These are phyloP conservation scores for Fusarium neocosmosporiellum DNA, from an alignment of 2,329 filamentous ascomycete genomes.

Conservation along the genomic window DNA sequence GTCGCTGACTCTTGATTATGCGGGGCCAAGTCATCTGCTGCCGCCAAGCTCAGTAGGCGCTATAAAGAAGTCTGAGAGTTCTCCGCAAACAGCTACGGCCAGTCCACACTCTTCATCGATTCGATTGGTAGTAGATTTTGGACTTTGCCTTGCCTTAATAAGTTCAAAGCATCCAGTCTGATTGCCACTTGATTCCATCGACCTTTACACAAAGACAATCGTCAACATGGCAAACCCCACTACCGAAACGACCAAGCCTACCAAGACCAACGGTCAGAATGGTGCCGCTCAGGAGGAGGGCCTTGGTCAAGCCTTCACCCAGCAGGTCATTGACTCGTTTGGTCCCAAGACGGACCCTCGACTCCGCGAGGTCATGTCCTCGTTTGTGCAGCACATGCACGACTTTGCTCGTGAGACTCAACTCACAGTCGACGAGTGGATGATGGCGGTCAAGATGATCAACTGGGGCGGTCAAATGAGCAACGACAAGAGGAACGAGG, in stretches of 20 bases:
- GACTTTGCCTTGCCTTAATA: not conserved
- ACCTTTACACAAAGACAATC: not conserved
- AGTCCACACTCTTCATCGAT: not conserved
- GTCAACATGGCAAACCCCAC: constrained; percentile 48
- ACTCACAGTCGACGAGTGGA: constrained; percentile 84
- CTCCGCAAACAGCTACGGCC: constrained; percentile 10
- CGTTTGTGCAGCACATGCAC: constrained; percentile 79
- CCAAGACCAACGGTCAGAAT: constrained; percentile 57
- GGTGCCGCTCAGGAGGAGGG: constrained; percentile 29
- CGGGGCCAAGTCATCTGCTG: constrained; percentile 25
- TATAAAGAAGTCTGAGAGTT: constrained; percentile 12
- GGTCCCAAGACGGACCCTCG: constrained; percentile 77
- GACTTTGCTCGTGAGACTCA: constrained; percentile 85
- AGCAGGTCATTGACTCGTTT: constrained; percentile 78
- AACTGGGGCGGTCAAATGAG: constrained; percentile 75
- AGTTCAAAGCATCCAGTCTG: not conserved
- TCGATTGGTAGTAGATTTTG: not conserved
- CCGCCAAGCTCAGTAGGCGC: not conserved
- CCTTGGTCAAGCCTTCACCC: constrained; percentile 70
- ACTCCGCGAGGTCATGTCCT: constrained; percentile 73
- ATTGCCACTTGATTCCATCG: not conserved
- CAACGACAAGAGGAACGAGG: constrained; percentile 76
- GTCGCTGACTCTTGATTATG: constrained; percentile 25
- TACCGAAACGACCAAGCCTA: constrained; percentile 38
- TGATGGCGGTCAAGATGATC: constrained; percentile 71